A percentile compares a stretch with the other conserved stretches of the same genome.
Evolutionary conservation across 306 rosid species (phyloP).

Genomic region (Geum urbanum): DNA sequence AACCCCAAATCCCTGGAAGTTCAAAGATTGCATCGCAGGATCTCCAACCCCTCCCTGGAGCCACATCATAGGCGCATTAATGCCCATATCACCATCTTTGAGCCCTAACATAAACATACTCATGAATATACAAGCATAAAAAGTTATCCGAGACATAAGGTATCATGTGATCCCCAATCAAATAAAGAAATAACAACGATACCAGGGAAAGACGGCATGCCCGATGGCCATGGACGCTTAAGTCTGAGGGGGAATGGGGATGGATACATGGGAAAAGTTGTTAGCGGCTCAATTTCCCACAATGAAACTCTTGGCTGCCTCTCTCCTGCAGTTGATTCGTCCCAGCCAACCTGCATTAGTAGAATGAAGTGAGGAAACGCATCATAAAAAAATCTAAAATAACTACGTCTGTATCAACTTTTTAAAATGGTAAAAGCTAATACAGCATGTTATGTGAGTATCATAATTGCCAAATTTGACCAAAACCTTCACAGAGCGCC

Average conservation of each 20-base stretch:
- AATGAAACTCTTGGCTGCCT: conserved; percentile 85
- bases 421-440: neutral
- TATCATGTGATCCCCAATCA: neutral
- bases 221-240: conserved; percentile 82
- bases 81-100: conserved; percentile 71
- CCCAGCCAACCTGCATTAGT: conserved; percentile 45
- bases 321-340: conserved; percentile 93
- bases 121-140: conserved; percentile 4
- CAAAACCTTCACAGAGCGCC: conserved; percentile 82
- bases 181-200: conserved; percentile 21
- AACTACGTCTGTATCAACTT: neutral
- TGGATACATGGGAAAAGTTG: conserved; percentile 93
- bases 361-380: neutral
- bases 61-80: conserved; percentile 66
- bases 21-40: conserved; percentile 66
- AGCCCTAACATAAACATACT: conserved; percentile 41
- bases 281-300: conserved; percentile 90
- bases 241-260: conserved; percentile 83
- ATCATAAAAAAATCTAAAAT: neutral
- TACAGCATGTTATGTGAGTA: conserved; percentile 4
- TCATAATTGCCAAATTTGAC: conserved; percentile 18
- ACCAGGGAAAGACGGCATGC: conserved; percentile 78
- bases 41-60: conserved; percentile 65
- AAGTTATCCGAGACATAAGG: conserved; percentile 2
- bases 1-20: conserved; percentile 71